phyloP scores from a whole-genome alignment of 2,329 filamentous ascomycete genomes.

The Coniochaeta sp. region DNA sequence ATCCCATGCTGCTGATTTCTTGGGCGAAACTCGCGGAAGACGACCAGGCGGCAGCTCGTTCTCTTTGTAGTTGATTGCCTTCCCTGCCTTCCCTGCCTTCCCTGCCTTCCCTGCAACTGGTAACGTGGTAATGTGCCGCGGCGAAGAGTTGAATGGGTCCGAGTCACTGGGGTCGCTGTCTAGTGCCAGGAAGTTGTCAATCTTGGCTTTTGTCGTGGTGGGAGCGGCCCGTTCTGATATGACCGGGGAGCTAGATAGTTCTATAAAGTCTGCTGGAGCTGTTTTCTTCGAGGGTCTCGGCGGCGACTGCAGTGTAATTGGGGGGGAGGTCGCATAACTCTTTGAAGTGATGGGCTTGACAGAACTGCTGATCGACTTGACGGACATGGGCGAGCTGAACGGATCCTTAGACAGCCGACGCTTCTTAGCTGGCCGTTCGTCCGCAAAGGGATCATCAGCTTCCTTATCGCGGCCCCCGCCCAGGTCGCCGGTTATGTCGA shows the following conservation, averaged over 20 bases:
- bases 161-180: background rate
- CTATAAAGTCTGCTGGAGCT: background rate
- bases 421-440: slow-evolving; percentile 21
- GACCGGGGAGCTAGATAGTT: background rate
- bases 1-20: slow-evolving; percentile 31
- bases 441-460: slow-evolving; percentile 6
- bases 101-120: background rate
- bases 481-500: slow-evolving; percentile 31
- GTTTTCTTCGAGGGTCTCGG: background rate
- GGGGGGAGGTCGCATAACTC: background rate
- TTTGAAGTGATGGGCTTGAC: background rate
- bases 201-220: background rate
- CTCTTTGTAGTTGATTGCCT: background rate
- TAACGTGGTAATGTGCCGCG: background rate
- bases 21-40: slow-evolving; percentile 9
- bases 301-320: background rate
- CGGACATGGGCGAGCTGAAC: background rate
- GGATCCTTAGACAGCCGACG: slow-evolving; percentile 14
- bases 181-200: background rate
- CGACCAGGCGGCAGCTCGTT: background rate
- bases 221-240: background rate
- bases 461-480: background rate
- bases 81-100: background rate
- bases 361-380: background rate
- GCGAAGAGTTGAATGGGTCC: background rate